Evolutionary conservation across 805 yeast genomes (phyloP).

Genomic region (fission yeast (Schizosaccharomyces pombe)): DNA sequence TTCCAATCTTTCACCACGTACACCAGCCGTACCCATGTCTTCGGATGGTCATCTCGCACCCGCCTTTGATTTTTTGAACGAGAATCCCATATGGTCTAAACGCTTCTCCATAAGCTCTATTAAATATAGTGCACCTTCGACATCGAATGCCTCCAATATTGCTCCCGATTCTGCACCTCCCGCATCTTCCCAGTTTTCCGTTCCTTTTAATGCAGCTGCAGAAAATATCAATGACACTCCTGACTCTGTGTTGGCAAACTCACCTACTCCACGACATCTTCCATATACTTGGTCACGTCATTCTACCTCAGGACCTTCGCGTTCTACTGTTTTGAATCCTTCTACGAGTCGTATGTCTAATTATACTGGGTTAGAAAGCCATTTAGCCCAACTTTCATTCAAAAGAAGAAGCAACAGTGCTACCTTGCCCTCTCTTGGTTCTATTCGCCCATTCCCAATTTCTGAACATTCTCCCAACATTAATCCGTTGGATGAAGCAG

Average conservation of each 20-base stretch:
- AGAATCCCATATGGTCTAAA: background rate
- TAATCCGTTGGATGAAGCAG: background rate
- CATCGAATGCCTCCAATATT: background rate
- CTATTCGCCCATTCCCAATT: background rate
- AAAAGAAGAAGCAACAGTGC: constrained; percentile 1
- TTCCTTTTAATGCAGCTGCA: background rate
- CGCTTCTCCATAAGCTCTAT: background rate
- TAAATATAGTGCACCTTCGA: background rate
- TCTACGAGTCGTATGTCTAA: background rate
- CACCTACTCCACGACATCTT: background rate
- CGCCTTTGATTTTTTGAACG: background rate
- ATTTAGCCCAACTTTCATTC: background rate
- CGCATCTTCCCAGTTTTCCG: background rate
- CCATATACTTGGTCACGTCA: background rate
- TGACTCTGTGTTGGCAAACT: background rate
- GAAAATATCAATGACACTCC: background rate
- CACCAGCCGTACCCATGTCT: background rate
- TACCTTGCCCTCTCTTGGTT: background rate
- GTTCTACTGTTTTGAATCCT: background rate
- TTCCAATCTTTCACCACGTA: background rate
- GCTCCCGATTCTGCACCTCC: background rate
- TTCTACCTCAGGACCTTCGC: background rate
- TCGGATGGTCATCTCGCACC: background rate
- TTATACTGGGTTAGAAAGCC: background rate
- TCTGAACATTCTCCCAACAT: background rate